Evolutionary conservation across 2,329 filamentous ascomycete species (phyloP).

Genomic region (Apiospora saccharicola): DNA sequence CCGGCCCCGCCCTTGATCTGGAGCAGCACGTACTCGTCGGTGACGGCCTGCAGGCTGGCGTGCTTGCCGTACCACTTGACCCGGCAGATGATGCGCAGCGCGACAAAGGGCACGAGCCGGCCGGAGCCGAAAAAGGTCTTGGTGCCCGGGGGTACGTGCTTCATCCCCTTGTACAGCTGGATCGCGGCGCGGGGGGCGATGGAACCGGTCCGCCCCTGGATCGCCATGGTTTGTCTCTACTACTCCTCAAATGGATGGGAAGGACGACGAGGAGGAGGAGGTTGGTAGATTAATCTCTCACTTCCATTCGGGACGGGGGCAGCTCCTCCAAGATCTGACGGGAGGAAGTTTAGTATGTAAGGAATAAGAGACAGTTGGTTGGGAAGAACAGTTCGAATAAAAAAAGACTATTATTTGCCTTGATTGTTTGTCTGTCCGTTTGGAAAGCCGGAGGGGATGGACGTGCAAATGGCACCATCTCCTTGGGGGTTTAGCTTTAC

Average conservation of each 20-base stretch:
- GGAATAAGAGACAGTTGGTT: neutral
- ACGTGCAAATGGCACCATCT: neutral
- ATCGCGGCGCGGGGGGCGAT: neutral
- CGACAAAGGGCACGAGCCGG: neutral
- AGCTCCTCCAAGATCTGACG: neutral
- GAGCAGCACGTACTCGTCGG: neutral
- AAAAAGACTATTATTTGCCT: no score
- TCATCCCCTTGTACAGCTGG: neutral
- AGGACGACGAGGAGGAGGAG: no score
- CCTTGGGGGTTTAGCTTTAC: neutral
- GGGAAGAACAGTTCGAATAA: no score
- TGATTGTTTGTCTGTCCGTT: neutral
- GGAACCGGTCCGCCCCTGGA: neutral
- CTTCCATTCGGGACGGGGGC: no score
- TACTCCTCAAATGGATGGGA: no score
- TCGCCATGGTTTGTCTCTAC: neutral
- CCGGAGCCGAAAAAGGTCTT: neutral
- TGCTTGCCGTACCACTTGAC: neutral
- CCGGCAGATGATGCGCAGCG: neutral
- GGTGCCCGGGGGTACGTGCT: no score
- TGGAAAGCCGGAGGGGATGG: neutral
- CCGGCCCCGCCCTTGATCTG: neutral
- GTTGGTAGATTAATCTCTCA: neutral
- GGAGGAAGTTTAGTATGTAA: neutral
- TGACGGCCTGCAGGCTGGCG: neutral